These are phyloP conservation scores for Globisporangium megalacanthum DNA, from an alignment of 352 stramenopile species.

Conservation along the genomic window DNA sequence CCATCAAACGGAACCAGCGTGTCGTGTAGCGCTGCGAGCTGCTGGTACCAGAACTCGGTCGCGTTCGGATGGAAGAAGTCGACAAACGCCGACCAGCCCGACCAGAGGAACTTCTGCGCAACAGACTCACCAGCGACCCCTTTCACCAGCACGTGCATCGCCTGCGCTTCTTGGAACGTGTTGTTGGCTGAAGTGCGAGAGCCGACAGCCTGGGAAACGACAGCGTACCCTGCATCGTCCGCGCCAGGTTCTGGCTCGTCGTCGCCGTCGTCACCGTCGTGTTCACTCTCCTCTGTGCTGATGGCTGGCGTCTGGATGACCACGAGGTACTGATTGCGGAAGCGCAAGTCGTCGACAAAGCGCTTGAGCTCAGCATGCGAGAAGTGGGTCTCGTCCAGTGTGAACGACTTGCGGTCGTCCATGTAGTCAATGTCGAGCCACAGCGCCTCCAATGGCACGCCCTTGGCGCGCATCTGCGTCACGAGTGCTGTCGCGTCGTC, in stretches of 20 bases:
- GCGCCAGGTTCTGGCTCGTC: background rate
- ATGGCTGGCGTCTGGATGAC: slow-evolving; percentile 67
- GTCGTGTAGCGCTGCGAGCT: slow-evolving; percentile 55
- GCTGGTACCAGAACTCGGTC: slow-evolving; percentile 58
- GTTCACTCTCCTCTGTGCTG: slow-evolving; percentile 2
- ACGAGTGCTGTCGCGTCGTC: slow-evolving; percentile 31
- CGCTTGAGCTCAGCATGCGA: slow-evolving; percentile 24
- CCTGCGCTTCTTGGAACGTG: slow-evolving; percentile 30
- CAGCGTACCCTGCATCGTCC: background rate
- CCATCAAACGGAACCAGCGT: slow-evolving; percentile 67
- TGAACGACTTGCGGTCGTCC: slow-evolving; percentile 43
- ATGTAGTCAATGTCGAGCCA: slow-evolving; percentile 77
- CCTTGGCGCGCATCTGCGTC: slow-evolving; percentile 24
- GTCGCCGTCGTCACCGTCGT: background rate
- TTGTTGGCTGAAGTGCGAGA: slow-evolving; percentile 4
- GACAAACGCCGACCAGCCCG: slow-evolving; percentile 64
- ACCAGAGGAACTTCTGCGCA: slow-evolving; percentile 63
- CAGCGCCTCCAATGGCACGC: slow-evolving; percentile 70
- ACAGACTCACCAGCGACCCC: slow-evolving; percentile 53
- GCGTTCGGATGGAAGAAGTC: slow-evolving; percentile 85
- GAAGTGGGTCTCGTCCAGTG: slow-evolving; percentile 57
- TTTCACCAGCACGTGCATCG: slow-evolving; percentile 74
- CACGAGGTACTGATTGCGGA: slow-evolving; percentile 77
- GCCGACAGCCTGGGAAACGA: background rate
- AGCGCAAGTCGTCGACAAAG: slow-evolving; percentile 79